Evolutionary conservation across 257 asterid species (phyloP), one percentile per base, ranked within the genome.

Genomic region (Anisodus acutangulus): DNA sequence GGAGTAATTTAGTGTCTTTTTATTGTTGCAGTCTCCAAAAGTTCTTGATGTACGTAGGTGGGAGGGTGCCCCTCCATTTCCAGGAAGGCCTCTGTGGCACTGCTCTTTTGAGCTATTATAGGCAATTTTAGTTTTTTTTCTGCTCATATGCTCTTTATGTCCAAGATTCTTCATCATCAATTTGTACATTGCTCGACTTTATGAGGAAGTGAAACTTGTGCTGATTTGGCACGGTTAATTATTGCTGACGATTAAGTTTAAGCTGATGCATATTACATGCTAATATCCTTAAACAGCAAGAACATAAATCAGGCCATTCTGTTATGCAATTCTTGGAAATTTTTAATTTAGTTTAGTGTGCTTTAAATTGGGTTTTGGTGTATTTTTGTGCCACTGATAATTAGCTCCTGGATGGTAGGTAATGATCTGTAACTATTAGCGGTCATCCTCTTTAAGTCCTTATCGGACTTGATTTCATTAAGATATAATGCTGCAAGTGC

Each of bases 41-140:
- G 26, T 22, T 97, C 84, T 85, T 95, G 97, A 95, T 93, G 97
- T 97, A 97, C 84, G 98, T 96, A 16, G 98, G 99, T 68, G 99
- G 98, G 74, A 92, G 99, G 90, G 92, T 82, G 15, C 98, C 98
- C 8, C 96, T 95, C 72, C 98, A 95, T 91, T 92, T 97, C 86
- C 99, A 97, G 85, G 99, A 97, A 87, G 98, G 95, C 87, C 95
- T 97, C 78, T 97, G 99, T 67, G 99, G 99, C 82, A 93, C 99
- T 86, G 99, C 94, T 74, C 98, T 97, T 87, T 91, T 97, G 83
- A 95, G 99, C 98, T 94, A 83, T 54, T 68, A 22, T 9, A 17
- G 37, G 3, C 11, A 69, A 37, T 69, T 69, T 69, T 69, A 69
- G 35, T 31, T 16, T 15, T 12, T 69, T n/a, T 13, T 0, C 31